phyloP scores from a whole-genome alignment of 1,139 yeast species.

The Candida tunisiensis region DNA sequence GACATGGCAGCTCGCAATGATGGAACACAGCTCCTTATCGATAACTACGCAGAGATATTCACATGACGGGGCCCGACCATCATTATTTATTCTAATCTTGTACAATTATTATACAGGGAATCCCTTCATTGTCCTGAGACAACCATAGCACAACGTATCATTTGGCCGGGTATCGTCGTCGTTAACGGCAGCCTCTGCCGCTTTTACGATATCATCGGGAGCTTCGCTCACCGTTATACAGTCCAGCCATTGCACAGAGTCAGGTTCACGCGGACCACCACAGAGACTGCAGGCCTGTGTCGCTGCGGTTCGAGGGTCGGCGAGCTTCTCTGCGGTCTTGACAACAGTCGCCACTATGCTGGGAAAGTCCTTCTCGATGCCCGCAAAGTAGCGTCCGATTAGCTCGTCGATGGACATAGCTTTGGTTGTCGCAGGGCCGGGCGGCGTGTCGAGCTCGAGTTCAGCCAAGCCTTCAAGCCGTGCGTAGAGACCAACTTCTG shows the following conservation, averaged over 20 bases:
- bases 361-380: conserved; percentile 69
- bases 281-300: conserved; percentile 14
- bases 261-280: conserved; percentile 17
- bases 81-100: background rate
- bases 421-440: conserved; percentile 26
- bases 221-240: conserved; percentile 54
- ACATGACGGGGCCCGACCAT: conserved; percentile 1
- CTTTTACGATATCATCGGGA: conserved; percentile 20
- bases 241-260: conserved; percentile 54
- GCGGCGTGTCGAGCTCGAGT: conserved; percentile 4
- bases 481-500: conserved; percentile 45
- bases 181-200: background rate
- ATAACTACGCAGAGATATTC: conserved; percentile 31
- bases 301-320: conserved; percentile 21
- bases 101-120: background rate
- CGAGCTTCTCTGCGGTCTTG: conserved; percentile 70
- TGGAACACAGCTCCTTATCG: conserved; percentile 60
- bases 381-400: conserved; percentile 53
- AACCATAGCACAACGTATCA: background rate
- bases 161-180: too few relatives aligned
- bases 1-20: conserved; percentile 79
- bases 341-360: conserved; percentile 90
- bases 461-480: conserved; percentile 20
- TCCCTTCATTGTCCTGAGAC: too few relatives aligned
- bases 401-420: conserved; percentile 71